Conservation (phyloP, 768 basidiomycete species). For the Boletus huronensis region DNA sequence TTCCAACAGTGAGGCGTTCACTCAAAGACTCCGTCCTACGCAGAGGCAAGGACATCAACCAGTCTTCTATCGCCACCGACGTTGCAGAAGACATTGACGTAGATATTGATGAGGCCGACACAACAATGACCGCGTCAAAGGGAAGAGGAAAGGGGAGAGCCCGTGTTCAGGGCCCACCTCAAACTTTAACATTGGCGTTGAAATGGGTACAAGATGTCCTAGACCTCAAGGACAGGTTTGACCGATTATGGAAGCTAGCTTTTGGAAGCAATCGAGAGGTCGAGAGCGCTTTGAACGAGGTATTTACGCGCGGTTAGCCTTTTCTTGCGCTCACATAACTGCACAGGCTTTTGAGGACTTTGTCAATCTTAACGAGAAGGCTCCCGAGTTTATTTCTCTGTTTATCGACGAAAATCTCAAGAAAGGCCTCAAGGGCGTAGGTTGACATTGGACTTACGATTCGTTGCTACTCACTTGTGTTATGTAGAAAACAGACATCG, state of each 20-base stretch:
- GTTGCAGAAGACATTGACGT: constrained; percentile 32
- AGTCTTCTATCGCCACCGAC: constrained; percentile 44
- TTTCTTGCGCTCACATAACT: constrained; percentile 1
- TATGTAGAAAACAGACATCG: constrained; percentile 85
- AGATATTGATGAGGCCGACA: constrained; percentile 36
- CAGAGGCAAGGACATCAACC: constrained; percentile 80
- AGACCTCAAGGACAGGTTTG: constrained; percentile 89
- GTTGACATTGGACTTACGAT: constrained; percentile 27
- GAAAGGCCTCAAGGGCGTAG: constrained; percentile 89
- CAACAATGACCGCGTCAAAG: constrained; percentile 34
- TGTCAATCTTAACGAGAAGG: constrained; percentile 82
- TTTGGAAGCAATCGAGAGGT: constrained; percentile 73
- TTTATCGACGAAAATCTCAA: constrained; percentile 97
- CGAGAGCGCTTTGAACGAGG: constrained; percentile 83
- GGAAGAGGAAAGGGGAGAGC: constrained; percentile 58
- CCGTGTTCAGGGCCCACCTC: constrained; percentile 39
- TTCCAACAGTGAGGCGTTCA: constrained; percentile 57
- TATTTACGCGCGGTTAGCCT: constrained; percentile 30
- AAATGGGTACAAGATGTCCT: constrained; percentile 94
- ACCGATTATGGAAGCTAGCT: constrained; percentile 64
- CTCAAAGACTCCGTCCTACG: constrained; percentile 69
- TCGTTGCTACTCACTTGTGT: neutral
- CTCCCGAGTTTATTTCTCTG: constrained; percentile 92
- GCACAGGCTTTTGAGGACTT: constrained; percentile 87
- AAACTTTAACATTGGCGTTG: constrained; percentile 58